Base-by-base conservation (phyloP, 495 filamentous ascomycete genomes). In the Penicillium robsamsonii region DNA sequence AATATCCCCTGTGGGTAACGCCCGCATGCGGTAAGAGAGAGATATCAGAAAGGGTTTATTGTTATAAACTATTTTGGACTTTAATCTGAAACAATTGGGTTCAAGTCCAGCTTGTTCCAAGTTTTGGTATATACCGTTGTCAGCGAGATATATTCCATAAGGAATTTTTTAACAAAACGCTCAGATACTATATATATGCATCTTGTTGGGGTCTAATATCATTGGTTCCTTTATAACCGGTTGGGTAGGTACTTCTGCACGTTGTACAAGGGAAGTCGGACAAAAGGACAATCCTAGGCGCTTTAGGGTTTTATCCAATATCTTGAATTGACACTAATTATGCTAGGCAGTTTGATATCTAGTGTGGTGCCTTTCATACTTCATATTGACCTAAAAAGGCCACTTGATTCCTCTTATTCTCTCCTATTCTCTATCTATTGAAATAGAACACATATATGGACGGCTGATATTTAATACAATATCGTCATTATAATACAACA, bases 221-320 rank as follows among this genome's bases (percentile, higher is more conserved):
- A 54, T 52, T 48, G 49, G 35, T 7, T 42, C 35, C 6, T 53
- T 40, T n/a, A 56, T 46, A 30, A 42, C 42, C 46, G 47, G 40
- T 50, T 43, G 29, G 35, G 47, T 27, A 24, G 24, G 33, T 56
- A 61, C 43, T 54, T 54, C 56, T 62, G 46, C 51, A 57, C 46
- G 59, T n/a, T n/a, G n/a, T 58, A 63, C 65, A 65, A 55, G 45
- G 52, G 43, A 48, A 22, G 44, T 42, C 50, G 43, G 62, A 50
- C 57, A 56, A 59, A 55, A 56, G 50, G 22, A 15, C 50, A 55
- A 57, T 60, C 24, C 22, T 33, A 17, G 37, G 6, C 49, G 18
- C 27, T 50, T 30, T 35, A 18, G 22, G 27, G 30, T 29, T 3
- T 24, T 38, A 29, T 46, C 15, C 43, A n/a, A n/a, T 50, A 46